Base-by-base conservation (phyloP, 2,329 filamentous ascomycete species). In the Xylariales sp. region DNA sequence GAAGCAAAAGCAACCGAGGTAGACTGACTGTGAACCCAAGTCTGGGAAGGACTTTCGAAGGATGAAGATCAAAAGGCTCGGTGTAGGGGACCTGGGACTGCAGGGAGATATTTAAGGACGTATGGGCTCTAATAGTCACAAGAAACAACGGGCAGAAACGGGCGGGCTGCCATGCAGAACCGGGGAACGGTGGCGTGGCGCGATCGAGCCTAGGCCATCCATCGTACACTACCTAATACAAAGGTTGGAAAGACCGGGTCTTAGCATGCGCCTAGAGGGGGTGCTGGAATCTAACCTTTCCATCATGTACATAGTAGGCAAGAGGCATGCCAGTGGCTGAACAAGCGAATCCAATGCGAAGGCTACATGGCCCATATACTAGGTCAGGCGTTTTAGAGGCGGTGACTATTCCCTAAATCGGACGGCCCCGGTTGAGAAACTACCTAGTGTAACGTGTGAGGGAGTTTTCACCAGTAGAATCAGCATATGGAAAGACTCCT, bases 21-120 rank as follows among this genome's bases (percentile, higher is more conserved):
- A 45, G 14, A 32, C 39, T 53, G 49, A 59, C 30, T 55, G 36
- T 50, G 34, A 54, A 55, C 23, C 60, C 55, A 58, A 23, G 41
- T 30, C 36, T 32, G 50, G 32, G 18, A 18, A 49, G 30, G 55
- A 55, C 32, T 52, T 23, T 48, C 4, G 49, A 61, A 50, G 39
- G 32, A 63, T 61, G 36, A 52, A 46, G 45, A 62, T 6, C 34
- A 18, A 55, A 34, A 39, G 14, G 12, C 16, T 32, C 10, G 32
- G 34, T 52, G 62, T 36, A 57, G 12, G 41, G 30, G n/a, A 34
- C 46, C 36, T 36, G 65, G 65, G 68, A 5, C 16, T 50, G 28
- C 50, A 53, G 53, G 36, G 34, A 55, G 64, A 62, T 69, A 64
- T 64, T 69, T 69, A 67, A 67, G 58, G 50, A 61, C 64, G 10